Evolutionary conservation across 1,284 basidiomycete genomes (phyloP).

Genomic region (Rhodotorula sp.): DNA sequence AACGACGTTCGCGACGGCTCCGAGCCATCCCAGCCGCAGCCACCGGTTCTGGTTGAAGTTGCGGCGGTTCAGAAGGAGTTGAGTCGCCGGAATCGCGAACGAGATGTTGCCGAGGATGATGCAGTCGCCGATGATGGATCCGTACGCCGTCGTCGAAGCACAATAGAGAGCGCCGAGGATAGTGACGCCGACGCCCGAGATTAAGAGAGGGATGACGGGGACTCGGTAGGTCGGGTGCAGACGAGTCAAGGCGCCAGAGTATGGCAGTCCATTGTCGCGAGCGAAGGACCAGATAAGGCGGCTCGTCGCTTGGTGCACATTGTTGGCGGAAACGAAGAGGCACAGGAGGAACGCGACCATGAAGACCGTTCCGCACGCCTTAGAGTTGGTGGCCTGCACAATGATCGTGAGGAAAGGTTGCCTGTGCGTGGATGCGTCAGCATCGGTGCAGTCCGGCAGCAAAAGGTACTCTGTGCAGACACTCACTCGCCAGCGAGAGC

Average conservation of each 20-base stretch:
- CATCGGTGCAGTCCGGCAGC: too few species aligned
- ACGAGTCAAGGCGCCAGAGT: slow-evolving; percentile 56
- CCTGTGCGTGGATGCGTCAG: too few species aligned
- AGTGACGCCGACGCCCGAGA: slow-evolving; percentile 56
- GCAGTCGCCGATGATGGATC: slow-evolving; percentile 51
- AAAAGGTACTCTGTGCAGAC: too few species aligned
- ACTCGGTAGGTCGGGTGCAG: slow-evolving; percentile 58
- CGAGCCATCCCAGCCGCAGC: slow-evolving; percentile 34
- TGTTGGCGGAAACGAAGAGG: neutral
- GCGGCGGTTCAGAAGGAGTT: slow-evolving; percentile 50
- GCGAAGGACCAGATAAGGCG: slow-evolving; percentile 56
- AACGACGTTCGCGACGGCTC: slow-evolving; percentile 49
- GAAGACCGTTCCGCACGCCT: neutral
- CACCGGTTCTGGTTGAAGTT: slow-evolving; percentile 42
- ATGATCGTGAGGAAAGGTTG: slow-evolving; percentile 12
- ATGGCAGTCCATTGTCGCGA: slow-evolving; percentile 61
- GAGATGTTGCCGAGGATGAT: slow-evolving; percentile 53
- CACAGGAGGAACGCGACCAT: neutral
- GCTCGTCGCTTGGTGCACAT: neutral
- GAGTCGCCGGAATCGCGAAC: slow-evolving; percentile 50
- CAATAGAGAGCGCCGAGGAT: slow-evolving; percentile 53
- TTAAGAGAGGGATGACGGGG: slow-evolving; percentile 55
- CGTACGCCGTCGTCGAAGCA: slow-evolving; percentile 57
- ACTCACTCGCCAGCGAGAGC: neutral
- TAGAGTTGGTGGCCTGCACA: slow-evolving; percentile 5